These are phyloP conservation scores for Colletotrichum graminicola DNA, from an alignment of 2,329 filamentous ascomycete genomes.

Conservation along the genomic window DNA sequence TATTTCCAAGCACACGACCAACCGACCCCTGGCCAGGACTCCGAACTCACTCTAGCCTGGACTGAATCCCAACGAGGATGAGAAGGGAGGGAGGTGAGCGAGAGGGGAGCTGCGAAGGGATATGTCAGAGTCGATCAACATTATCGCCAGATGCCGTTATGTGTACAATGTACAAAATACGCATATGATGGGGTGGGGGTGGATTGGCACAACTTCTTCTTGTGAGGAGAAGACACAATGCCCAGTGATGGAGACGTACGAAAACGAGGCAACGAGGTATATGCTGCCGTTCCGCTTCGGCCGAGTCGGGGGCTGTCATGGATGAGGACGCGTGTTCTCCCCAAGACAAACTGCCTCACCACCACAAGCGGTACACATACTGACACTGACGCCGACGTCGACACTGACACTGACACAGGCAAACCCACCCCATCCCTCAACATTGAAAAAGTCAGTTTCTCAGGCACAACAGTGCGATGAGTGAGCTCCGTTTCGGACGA, in stretches of 20 bases:
- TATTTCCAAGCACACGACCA: constrained; percentile 16
- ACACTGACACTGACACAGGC: not conserved
- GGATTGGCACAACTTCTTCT: not conserved
- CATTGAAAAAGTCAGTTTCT: not conserved
- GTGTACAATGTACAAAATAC: not conserved
- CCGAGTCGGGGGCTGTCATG: constrained; percentile 2
- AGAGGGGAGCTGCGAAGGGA: not conserved
- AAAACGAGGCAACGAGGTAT: constrained; percentile 23
- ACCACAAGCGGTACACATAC: not conserved
- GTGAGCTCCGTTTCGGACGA: constrained; percentile 18
- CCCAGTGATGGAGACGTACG: not conserved
- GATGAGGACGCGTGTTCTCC: not conserved
- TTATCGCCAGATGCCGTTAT: not conserved
- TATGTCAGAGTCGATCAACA: constrained; percentile 11
- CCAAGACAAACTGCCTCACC: constrained; percentile 5
- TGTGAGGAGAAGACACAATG: not conserved
- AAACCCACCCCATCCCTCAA: not conserved
- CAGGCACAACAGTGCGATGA: constrained; percentile 9
- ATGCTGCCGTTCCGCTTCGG: constrained; percentile 30
- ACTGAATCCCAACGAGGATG: not conserved
- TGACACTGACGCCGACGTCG: not conserved
- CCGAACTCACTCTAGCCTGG: constrained; percentile 1
- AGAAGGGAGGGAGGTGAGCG: not conserved
- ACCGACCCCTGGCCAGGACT: constrained; percentile 6
- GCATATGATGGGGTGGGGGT: not conserved